Evolutionary conservation across 805 yeast genomes (phyloP).

Genomic region (Debaryomyces castellii): DNA sequence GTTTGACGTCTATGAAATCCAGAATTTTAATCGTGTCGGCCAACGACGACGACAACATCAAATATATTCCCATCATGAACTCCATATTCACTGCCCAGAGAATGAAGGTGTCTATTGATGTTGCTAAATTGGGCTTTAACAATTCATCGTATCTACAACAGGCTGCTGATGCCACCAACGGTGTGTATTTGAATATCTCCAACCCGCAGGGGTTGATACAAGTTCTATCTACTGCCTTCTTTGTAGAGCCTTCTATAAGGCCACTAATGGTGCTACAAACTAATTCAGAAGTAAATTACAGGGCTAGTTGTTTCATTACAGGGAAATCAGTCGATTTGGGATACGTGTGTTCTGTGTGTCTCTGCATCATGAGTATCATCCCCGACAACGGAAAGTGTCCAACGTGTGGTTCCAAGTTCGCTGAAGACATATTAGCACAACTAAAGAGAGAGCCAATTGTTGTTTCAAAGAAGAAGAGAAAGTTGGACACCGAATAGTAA

Average conservation of each 20-base stretch:
- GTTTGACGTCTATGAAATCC: slow-evolving; percentile 31
- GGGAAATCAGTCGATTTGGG: slow-evolving; percentile 92
- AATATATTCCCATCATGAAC: slow-evolving; percentile 93
- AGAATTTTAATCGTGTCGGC: slow-evolving; percentile 60
- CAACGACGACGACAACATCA: slow-evolving; percentile 71
- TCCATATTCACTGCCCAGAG: slow-evolving; percentile 95
- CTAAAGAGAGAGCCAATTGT: slow-evolving; percentile 63
- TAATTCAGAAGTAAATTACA: slow-evolving; percentile 81
- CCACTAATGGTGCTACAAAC: slow-evolving; percentile 79
- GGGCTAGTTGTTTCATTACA: slow-evolving; percentile 91
- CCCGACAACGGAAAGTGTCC: slow-evolving; percentile 77
- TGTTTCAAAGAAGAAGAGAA: slow-evolving; percentile 34
- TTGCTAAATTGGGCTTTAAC: slow-evolving; percentile 66
- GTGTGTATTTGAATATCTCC: slow-evolving; percentile 71
- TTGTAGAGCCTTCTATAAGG: slow-evolving; percentile 81
- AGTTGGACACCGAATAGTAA: slow-evolving; percentile 18
- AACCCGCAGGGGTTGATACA: slow-evolving; percentile 80
- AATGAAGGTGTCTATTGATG: slow-evolving; percentile 84
- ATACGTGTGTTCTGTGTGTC: slow-evolving; percentile 90
- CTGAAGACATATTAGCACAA: slow-evolving; percentile 56
- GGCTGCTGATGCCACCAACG: slow-evolving; percentile 92
- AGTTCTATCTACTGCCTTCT: slow-evolving; percentile 75
- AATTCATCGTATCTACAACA: slow-evolving; percentile 88
- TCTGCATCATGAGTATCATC: slow-evolving; percentile 70
- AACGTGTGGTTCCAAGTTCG: slow-evolving; percentile 80